Percentiles rank a stretch among this genome's conserved stretches.
These are phyloP conservation scores for Jamesozyma lodderae DNA, from an alignment of 805 yeast genomes.

Conservation along the genomic window DNA sequence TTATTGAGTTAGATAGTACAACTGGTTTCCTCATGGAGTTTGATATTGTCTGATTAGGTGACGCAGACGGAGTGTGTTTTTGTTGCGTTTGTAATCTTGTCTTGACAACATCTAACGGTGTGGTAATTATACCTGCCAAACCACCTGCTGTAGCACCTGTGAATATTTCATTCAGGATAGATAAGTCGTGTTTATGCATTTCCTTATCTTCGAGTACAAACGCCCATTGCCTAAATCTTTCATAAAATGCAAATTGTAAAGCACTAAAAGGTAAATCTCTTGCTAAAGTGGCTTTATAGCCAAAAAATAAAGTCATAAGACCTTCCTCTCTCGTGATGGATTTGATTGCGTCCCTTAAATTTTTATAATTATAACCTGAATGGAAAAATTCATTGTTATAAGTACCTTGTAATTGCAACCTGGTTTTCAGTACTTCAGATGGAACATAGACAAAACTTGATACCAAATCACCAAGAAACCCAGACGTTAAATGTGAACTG, in stretches of 20 bases:
- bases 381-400: conserved; percentile 69
- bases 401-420: conserved; percentile 87
- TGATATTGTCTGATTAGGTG: background rate
- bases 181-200: conserved; percentile 37
- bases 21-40: conserved; percentile 9
- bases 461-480: conserved; percentile 88
- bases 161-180: conserved; percentile 52
- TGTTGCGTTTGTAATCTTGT: conserved; percentile 89
- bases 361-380: conserved; percentile 80
- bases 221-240: conserved; percentile 61
- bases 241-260: conserved; percentile 91
- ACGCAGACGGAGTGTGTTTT: background rate
- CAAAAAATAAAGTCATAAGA: conserved; percentile 63
- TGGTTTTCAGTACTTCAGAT: conserved; percentile 84
- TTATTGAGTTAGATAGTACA: conserved; percentile 35
- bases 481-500: conserved; percentile 69
- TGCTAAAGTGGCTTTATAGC: conserved; percentile 87
- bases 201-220: conserved; percentile 30
- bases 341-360: conserved; percentile 59
- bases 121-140: conserved; percentile 77
- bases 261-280: conserved; percentile 96
- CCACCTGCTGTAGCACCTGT: conserved; percentile 98
- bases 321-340: conserved; percentile 70
- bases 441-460: conserved; percentile 89
- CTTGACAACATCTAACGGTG: conserved; percentile 87